phyloP scores from a whole-genome alignment of 768 basidiomycete species.

The Leccinellum luteum region DNA sequence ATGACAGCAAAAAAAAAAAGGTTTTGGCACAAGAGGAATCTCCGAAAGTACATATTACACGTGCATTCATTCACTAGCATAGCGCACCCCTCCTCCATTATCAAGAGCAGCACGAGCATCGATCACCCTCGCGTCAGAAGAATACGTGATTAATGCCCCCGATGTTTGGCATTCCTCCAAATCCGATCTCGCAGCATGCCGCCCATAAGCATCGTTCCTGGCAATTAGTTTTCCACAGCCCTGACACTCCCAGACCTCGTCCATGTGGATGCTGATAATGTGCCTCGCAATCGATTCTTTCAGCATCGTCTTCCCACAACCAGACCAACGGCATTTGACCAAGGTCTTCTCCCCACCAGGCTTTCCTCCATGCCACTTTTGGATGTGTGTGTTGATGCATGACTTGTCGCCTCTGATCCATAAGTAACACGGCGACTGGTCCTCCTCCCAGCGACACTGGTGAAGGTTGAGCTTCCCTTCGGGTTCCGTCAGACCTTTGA shows the following conservation, averaged over 20 bases:
- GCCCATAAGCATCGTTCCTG: slow-evolving; percentile 9
- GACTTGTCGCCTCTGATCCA: slow-evolving; percentile 19
- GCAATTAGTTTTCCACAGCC: slow-evolving; percentile 11
- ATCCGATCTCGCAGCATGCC: slow-evolving; percentile 1
- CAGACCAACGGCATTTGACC: slow-evolving; percentile 8
- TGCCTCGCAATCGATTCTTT: slow-evolving; percentile 26
- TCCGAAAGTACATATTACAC: too few species aligned
- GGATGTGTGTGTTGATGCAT: slow-evolving; percentile 12
- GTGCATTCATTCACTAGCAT: not conserved
- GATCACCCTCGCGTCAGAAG: not conserved
- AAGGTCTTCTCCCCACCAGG: slow-evolving; percentile 8
- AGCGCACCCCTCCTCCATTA: not conserved
- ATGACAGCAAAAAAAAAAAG: too few species aligned
- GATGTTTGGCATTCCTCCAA: slow-evolving; percentile 2
- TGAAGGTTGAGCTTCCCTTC: slow-evolving; percentile 5
- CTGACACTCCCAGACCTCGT: slow-evolving; percentile 14
- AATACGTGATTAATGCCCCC: slow-evolving; percentile 11
- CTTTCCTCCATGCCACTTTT: slow-evolving; percentile 16
- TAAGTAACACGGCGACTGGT: slow-evolving; percentile 4
- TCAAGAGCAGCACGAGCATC: slow-evolving; percentile 7
- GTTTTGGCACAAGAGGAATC: too few species aligned
- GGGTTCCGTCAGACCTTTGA: not conserved
- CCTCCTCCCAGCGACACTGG: slow-evolving; percentile 13
- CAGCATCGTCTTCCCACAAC: slow-evolving; percentile 17
- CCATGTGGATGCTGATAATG: slow-evolving; percentile 14